phyloP scores from a whole-genome alignment of 1,139 yeast genomes.

The Taphrina wiesneri region DNA sequence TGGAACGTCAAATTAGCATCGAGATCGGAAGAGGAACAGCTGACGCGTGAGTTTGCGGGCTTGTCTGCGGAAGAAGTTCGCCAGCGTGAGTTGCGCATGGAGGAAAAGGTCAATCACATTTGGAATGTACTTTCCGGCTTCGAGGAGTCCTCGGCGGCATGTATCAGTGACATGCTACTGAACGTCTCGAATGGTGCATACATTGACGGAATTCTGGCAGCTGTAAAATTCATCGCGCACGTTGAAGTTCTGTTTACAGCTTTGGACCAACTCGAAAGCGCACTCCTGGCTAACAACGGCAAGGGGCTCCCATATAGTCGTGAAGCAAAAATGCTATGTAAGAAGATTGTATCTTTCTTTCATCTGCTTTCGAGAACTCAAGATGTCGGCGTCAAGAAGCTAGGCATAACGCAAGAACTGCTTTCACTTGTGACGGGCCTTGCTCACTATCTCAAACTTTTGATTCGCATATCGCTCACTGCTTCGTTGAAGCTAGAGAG shows the following conservation, averaged over 20 bases:
- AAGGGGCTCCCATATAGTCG: constrained; percentile 51
- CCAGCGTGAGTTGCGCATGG: constrained; percentile 64
- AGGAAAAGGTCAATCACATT: constrained; percentile 68
- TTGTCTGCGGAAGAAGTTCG: constrained; percentile 58
- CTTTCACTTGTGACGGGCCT: constrained; percentile 84
- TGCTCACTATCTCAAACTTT: constrained; percentile 86
- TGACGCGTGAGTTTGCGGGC: constrained; percentile 39
- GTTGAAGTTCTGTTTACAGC: constrained; percentile 77
- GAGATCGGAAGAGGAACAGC: constrained; percentile 25
- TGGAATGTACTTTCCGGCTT: constrained; percentile 88
- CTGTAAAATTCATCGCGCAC: constrained; percentile 72
- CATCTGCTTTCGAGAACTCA: constrained; percentile 46
- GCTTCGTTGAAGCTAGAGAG: constrained; percentile 37
- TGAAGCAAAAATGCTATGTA: constrained; percentile 82
- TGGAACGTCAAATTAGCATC: constrained; percentile 86
- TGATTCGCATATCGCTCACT: constrained; percentile 55
- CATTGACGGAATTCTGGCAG: constrained; percentile 65
- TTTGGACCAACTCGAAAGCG: constrained; percentile 53
- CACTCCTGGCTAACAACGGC: constrained; percentile 14
- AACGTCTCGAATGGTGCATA: constrained; percentile 78
- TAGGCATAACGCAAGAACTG: constrained; percentile 57
- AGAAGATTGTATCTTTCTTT: constrained; percentile 51
- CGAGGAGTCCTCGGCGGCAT: constrained; percentile 90
- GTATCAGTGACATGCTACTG: constrained; percentile 89
- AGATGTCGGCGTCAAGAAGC: constrained; percentile 39